Evolutionary conservation across 2,329 filamentous ascomycete genomes (phyloP).

Genomic region (Aureobasidium vineae): DNA sequence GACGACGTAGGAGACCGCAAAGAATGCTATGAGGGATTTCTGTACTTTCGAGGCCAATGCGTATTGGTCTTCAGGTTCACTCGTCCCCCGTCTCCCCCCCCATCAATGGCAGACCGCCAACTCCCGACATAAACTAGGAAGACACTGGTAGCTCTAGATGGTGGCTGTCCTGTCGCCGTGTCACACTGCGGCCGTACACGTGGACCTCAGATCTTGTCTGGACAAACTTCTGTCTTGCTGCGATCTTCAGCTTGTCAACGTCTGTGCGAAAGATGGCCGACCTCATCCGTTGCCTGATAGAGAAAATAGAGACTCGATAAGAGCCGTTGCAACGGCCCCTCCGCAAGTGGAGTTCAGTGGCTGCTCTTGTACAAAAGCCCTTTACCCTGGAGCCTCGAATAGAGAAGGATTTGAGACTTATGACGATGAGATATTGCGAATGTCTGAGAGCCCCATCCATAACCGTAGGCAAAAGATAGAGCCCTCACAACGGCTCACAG

Average conservation of each 20-base stretch:
- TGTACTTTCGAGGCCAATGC: neutral
- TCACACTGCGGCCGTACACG: constrained; percentile 2
- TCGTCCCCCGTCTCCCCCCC: neutral
- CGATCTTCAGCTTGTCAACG: neutral
- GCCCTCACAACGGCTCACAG: neutral
- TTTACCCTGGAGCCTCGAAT: neutral
- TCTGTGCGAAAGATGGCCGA: neutral
- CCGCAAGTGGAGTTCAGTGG: neutral
- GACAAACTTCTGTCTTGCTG: constrained; percentile 8
- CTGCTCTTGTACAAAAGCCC: neutral
- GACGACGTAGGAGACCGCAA: neutral
- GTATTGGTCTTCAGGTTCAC: neutral
- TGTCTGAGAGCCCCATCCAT: constrained; percentile 19
- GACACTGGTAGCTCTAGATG: constrained; percentile 6
- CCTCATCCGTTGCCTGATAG: neutral
- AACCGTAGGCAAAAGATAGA: neutral
- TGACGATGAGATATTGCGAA: constrained; percentile 22
- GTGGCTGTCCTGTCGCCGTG: constrained; percentile 1
- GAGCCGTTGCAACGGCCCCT: constrained; percentile 10
- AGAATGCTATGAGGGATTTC: neutral
- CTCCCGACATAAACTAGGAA: neutral
- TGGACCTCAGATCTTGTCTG: constrained; percentile 16
- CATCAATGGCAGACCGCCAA: neutral
- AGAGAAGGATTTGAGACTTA: constrained; percentile 21
- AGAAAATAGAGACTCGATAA: constrained; percentile 2